Evolutionary conservation across 2,329 filamentous ascomycete genomes (phyloP).

Genomic region (Emergomyces orientalis): DNA sequence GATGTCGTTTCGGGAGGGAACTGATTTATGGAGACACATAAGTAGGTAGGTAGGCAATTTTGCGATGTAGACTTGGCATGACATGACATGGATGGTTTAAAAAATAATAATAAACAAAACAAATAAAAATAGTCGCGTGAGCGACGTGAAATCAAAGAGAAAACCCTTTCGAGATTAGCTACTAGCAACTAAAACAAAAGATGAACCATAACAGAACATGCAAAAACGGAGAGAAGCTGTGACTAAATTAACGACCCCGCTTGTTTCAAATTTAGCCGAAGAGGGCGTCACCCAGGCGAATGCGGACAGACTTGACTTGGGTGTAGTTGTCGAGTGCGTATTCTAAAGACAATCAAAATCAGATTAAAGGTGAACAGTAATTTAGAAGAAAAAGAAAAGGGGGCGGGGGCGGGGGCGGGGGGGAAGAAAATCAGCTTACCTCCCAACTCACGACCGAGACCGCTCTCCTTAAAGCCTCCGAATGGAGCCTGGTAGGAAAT

Average conservation of each 20-base stretch:
- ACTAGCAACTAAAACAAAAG: too few species aligned
- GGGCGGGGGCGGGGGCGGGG: too few species aligned
- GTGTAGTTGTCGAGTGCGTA: conserved; percentile 44
- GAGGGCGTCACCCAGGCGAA: conserved; percentile 37
- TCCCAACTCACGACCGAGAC: conserved; percentile 39
- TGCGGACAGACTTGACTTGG: conserved; percentile 41
- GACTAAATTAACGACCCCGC: not conserved
- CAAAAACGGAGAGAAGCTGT: not conserved
- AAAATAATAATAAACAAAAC: too few species aligned
- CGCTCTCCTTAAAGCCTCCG: conserved; percentile 38
- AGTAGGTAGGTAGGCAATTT: not conserved
- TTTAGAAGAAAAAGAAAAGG: not conserved
- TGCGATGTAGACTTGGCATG: not conserved
- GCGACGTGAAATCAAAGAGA: too few species aligned
- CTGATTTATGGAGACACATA: not conserved
- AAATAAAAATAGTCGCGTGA: too few species aligned
- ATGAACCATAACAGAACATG: not conserved
- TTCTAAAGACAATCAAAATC: conserved; percentile 16
- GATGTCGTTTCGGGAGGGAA: too few species aligned
- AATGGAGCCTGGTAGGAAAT: conserved; percentile 52
- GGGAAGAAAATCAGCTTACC: conserved; percentile 16
- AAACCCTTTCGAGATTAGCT: too few species aligned
- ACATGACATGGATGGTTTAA: too few species aligned
- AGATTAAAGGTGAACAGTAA: not conserved
- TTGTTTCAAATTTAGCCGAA: conserved; percentile 29